These are phyloP conservation scores for Prunus padus DNA, from an alignment of 306 rosid species.

Conservation along the genomic window DNA sequence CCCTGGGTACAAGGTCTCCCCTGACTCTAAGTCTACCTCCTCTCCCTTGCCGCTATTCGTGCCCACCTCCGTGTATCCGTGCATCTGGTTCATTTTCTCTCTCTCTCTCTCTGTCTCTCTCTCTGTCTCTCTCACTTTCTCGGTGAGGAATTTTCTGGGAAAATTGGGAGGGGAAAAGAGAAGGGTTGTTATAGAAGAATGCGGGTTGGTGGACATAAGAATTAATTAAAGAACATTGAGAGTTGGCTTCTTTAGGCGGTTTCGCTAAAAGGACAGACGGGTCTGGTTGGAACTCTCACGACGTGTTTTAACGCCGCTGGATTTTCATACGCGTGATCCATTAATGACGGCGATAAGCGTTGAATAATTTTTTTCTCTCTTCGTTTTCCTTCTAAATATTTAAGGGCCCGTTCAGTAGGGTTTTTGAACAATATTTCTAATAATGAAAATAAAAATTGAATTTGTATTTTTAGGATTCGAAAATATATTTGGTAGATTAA, in stretches of 20 bases:
- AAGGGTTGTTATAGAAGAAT: not conserved
- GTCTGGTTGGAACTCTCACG: not conserved
- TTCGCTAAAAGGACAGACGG: not conserved
- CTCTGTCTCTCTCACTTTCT: slow-evolving; percentile 1
- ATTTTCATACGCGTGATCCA: not conserved
- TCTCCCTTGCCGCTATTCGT: slow-evolving; percentile 31
- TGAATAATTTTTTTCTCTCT: not conserved
- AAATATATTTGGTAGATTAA: too few relatives aligned
- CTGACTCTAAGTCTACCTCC: slow-evolving; percentile 79
- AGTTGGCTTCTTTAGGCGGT: not conserved
- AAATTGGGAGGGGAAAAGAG: slow-evolving; percentile 8
- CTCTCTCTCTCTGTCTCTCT: not conserved
- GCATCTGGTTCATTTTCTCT: slow-evolving; percentile 21
- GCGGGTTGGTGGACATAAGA: not conserved
- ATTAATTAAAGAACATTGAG: too few relatives aligned
- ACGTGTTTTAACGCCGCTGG: not conserved
- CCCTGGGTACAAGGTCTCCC: slow-evolving; percentile 79
- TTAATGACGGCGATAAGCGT: not conserved
- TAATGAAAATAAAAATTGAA: too few relatives aligned
- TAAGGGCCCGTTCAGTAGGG: too few relatives aligned
- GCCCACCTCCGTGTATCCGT: slow-evolving; percentile 49
- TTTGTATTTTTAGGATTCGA: too few relatives aligned
- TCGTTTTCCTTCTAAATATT: too few relatives aligned
- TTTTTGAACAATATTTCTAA: too few relatives aligned
- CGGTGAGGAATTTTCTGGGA: slow-evolving; percentile 15